Base-by-base conservation (phyloP, 2,329 filamentous ascomycete species). In the Xylogone sp. region DNA sequence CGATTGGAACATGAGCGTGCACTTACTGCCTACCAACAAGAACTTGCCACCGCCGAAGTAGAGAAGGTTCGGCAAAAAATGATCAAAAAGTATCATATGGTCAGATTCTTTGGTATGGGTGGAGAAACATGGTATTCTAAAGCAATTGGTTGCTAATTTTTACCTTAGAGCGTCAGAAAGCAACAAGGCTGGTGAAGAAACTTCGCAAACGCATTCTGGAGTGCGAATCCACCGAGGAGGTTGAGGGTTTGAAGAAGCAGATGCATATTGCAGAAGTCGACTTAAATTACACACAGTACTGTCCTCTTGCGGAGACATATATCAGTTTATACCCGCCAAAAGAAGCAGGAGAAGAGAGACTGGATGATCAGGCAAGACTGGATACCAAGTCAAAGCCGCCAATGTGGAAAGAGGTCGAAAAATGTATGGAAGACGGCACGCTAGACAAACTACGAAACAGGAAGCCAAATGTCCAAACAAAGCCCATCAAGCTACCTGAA, bases 71-170 rank as follows among this genome's bases (percentile, higher is more conserved):
- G 82, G 58, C 78, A 77, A 60, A 77, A 82, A 53, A 89, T 92
- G 81, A 90, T 92, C 56, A 76, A 76, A 47, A 87, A 85, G 67
- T 94, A 91, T 62, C 88, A 93, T 67, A 92, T 90, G 81, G 82
- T 93, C 47, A 77, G 89, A 22, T 94, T 94, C 66, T 93, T 93
- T 69, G 89, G 88, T 88, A 74, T 48, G 78, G n/a, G 62, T 4
- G 48, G 2, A 46, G 47, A 7, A 7, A 8, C 18, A 9, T 5
- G 39, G 5, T 27, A 10, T 10, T 46, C 2, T 18, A 22, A 45
- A 10, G 39, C 8, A 50, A 42, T 21, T 18, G 29, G 13, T 45
- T 53, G 42, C 54, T 61, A 9, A 59, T 48, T 13, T 5, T 12
- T 39, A 46, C 46, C 16, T n/a, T 55, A 88, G 86, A 90, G 59